Base-by-base conservation (phyloP, 257 asterid species). In the Przewalskia tangutica region DNA sequence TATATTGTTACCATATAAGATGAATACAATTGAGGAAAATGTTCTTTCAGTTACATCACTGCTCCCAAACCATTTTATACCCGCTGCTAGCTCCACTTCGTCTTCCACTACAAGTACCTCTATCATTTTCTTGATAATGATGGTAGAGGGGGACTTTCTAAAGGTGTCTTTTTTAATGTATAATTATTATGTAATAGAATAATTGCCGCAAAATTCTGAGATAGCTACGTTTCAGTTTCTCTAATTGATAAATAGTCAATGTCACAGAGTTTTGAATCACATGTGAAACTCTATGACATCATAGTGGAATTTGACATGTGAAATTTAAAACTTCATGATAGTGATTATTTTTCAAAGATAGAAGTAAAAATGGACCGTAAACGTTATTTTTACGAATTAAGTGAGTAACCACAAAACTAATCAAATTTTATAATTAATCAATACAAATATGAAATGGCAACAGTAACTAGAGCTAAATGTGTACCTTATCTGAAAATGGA, bases 401-500 rank as follows among this genome's bases (percentile, higher is more conserved):
- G 13, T 13, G 44, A 1, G 27, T 42, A 78, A 16, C 13, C 8
- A 13, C 34, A 65, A 10, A 48, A 48, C 62, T 32, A n/a, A 77
- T 59, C 10, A 3, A 59, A 23, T 13, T 32, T 23, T 27, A 17
- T 8, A 9, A 42, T 8, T 1, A 77, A 60, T 23, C 38, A 50
- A 42, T 7, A 50, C 1, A 62, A 17, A 68, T 40, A 7, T 68
- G 34, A 38, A 8, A 67, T 67, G 40, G 23, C 8, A 70, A 44
- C 17, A 44, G 54, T 42, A 68, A 18, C 34, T 32, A 32, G 70
- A 23, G n/a, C n/a, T 38, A 6, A 3, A 7, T 48, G 9, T 10
- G 13, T 66, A 86, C 89, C 85, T 84, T 86, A 2, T 86, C 86
- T 38, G 54, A 34, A 3, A 86, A 34, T 9, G 89, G 89, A 36